These are phyloP conservation scores for Lipomyces sp. DNA, from an alignment of 805 yeast species.

Conservation along the genomic window DNA sequence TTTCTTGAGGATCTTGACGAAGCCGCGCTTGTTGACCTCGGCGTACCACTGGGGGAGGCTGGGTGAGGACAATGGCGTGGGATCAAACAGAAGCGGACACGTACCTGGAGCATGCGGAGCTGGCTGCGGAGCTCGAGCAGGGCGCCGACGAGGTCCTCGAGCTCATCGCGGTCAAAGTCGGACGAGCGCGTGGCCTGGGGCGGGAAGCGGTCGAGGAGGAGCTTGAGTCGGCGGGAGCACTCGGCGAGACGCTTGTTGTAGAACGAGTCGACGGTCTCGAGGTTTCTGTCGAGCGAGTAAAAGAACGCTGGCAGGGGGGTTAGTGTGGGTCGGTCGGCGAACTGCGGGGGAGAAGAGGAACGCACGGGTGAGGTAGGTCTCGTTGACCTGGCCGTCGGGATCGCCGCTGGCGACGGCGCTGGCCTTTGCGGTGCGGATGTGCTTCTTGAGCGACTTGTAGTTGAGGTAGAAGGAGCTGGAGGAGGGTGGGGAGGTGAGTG, in stretches of 20 bases:
- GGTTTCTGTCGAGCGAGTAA: conserved; percentile 71
- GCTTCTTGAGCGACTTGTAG: conserved; percentile 78
- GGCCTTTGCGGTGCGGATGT: conserved; percentile 57
- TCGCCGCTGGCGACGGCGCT: conserved; percentile 19
- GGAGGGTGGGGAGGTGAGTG: not conserved
- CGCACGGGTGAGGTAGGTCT: conserved; percentile 29
- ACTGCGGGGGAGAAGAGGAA: not conserved
- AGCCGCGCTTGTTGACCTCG: conserved; percentile 86
- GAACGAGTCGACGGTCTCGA: conserved; percentile 77
- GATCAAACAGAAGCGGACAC: not conserved
- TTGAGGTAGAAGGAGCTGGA: conserved; percentile 64
- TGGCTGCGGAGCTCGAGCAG: conserved; percentile 71
- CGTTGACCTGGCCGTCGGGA: conserved; percentile 20
- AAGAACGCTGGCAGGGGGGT: conserved; percentile 59
- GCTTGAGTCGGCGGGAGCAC: conserved; percentile 63
- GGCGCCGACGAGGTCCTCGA: conserved; percentile 62
- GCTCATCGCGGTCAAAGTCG: conserved; percentile 49
- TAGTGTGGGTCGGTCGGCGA: not conserved
- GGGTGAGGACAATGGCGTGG: not conserved
- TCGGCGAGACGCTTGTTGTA: conserved; percentile 71
- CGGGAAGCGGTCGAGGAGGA: conserved; percentile 38
- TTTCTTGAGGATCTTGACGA: conserved; percentile 82
- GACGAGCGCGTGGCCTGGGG: conserved; percentile 31
- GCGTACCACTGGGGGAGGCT: conserved; percentile 62
- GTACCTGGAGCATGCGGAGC: conserved; percentile 66